Conservation (phyloP, 352 stramenopile genomes). For the Thalassiosira livingstoniorum region DNA sequence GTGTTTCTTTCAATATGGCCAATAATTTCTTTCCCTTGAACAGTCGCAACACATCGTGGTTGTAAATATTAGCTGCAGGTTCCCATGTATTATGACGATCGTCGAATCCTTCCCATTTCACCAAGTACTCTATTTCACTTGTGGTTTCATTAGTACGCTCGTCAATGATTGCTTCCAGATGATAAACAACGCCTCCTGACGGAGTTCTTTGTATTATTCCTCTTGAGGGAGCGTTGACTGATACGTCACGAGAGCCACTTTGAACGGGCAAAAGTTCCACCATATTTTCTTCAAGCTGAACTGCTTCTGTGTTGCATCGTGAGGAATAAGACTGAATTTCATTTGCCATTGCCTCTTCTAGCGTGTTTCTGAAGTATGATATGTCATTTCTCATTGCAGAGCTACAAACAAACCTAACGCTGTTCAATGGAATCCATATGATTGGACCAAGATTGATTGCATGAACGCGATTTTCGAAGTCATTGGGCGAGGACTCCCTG, state of each 20-base stretch:
- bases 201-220: not conserved
- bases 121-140: constrained; percentile 3
- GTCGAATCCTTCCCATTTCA: constrained; percentile 10
- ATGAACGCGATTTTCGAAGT: not conserved
- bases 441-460: not conserved
- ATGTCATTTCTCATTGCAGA: not conserved
- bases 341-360: not conserved
- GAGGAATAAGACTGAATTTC: not conserved
- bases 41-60: not conserved
- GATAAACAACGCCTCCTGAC: constrained; percentile 1
- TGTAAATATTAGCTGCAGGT: constrained; percentile 2
- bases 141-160: not conserved
- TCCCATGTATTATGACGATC: constrained; percentile 10
- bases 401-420: constrained; percentile 4
- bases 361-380: not conserved
- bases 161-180: constrained; percentile 5
- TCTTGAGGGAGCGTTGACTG: not conserved
- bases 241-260: not conserved
- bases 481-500: too few relatives aligned
- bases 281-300: constrained; percentile 1
- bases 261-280: not conserved
- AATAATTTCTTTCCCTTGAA: not conserved
- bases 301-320: not conserved
- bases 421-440: not conserved
- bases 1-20: not conserved